Evolutionary conservation across 2,329 filamentous ascomycete species (phyloP).

Genomic region (Alternaria burnsii): DNA sequence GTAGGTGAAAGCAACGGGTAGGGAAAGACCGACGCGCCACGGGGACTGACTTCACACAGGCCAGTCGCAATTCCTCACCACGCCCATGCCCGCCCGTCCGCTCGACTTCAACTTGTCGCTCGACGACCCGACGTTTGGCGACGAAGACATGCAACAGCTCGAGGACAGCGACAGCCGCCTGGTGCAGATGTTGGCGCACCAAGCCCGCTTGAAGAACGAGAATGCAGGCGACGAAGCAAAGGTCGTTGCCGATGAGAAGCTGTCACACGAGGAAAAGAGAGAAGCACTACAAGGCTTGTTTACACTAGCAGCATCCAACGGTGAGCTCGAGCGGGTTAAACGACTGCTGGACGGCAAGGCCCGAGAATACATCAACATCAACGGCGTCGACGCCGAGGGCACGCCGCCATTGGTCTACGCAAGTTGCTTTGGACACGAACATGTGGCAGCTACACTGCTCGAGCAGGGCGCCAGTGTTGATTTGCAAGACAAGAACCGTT

Average conservation of each 20-base stretch:
- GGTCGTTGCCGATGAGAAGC: constrained; percentile 75
- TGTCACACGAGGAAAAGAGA: constrained; percentile 80
- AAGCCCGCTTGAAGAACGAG: constrained; percentile 83
- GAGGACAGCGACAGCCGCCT: constrained; percentile 86
- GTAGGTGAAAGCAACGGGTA: constrained; percentile 61
- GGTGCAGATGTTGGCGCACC: constrained; percentile 95
- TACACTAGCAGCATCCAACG: constrained; percentile 96
- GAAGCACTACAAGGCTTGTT: constrained; percentile 84
- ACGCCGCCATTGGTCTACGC: constrained; percentile 97
- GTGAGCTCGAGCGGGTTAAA: constrained; percentile 82
- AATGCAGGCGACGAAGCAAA: constrained; percentile 77
- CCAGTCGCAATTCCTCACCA: constrained; percentile 93
- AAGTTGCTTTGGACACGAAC: constrained; percentile 95
- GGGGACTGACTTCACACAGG: constrained; percentile 61
- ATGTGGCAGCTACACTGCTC: constrained; percentile 83
- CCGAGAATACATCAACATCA: constrained; percentile 80
- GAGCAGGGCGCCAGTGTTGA: constrained; percentile 89
- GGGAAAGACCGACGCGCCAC: constrained; percentile 11
- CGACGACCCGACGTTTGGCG: constrained; percentile 78
- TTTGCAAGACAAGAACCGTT: constrained; percentile 93
- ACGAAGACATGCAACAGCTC: constrained; percentile 64
- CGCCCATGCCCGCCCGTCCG: constrained; percentile 83
- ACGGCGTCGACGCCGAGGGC: constrained; percentile 90
- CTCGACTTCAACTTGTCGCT: constrained; percentile 86
- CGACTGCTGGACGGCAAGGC: constrained; percentile 78